phyloP scores from a whole-genome alignment of 192 early-diverging fungal species.

The Ramicandelaber brevisporus region DNA sequence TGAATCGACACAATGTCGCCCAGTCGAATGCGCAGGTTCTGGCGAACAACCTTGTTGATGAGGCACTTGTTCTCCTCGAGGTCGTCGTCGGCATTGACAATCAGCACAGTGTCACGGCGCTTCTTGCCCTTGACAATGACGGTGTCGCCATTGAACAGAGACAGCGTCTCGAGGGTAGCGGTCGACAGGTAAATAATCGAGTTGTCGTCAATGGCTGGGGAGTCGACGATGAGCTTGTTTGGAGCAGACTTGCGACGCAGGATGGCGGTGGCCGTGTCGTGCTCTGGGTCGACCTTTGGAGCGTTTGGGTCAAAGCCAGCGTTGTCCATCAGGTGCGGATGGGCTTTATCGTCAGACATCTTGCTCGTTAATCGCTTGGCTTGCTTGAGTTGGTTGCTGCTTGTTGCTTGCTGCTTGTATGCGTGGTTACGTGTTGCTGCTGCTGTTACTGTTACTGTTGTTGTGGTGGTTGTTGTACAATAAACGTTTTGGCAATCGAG shows the following conservation, averaged over 20 bases:
- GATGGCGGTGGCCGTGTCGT: constrained; percentile 86
- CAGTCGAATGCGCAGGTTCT: constrained; percentile 82
- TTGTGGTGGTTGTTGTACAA: no score
- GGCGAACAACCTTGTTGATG: constrained; percentile 86
- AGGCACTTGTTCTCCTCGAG: constrained; percentile 80
- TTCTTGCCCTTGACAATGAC: constrained; percentile 95
- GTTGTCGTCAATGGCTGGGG: constrained; percentile 91
- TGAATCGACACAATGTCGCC: constrained; percentile 93
- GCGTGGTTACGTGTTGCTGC: not conserved
- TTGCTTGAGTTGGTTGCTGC: no score
- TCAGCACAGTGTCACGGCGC: constrained; percentile 86
- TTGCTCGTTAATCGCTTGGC: no score
- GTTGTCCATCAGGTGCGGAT: constrained; percentile 17
- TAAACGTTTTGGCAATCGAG: no score
- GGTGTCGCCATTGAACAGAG: constrained; percentile 89
- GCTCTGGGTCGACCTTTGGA: constrained; percentile 32
- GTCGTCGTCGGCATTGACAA: constrained; percentile 76
- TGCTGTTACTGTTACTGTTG: not conserved
- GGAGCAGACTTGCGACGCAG: constrained; percentile 81
- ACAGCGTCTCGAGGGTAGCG: constrained; percentile 76
- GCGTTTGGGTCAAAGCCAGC: constrained; percentile 17
- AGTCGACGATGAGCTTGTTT: constrained; percentile 98
- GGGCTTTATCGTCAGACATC: not conserved
- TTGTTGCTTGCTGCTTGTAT: not conserved
- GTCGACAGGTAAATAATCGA: constrained; percentile 75